Conservation (phyloP, 2,329 filamentous ascomycete species). For the Alternaria conjuncta region DNA sequence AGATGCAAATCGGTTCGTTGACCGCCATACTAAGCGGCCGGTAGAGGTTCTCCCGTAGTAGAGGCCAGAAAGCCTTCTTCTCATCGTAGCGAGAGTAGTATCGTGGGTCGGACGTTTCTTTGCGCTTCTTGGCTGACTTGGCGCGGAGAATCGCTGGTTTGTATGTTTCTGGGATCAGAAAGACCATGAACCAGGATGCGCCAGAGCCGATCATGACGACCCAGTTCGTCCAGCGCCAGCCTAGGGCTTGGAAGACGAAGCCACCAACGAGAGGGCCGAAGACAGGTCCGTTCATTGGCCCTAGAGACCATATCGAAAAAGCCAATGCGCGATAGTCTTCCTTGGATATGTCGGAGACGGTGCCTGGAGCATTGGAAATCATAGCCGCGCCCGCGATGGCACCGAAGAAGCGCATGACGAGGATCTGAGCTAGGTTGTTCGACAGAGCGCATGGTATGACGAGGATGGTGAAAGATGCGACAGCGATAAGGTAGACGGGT, state of each 20-base stretch:
- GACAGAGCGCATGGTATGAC: slow-evolving; percentile 76
- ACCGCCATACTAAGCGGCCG: slow-evolving; percentile 78
- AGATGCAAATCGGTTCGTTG: slow-evolving; percentile 86
- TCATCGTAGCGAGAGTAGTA: slow-evolving; percentile 85
- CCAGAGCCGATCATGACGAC: slow-evolving; percentile 68
- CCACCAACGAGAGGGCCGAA: slow-evolving; percentile 75
- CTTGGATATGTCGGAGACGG: slow-evolving; percentile 80
- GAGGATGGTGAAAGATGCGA: slow-evolving; percentile 69
- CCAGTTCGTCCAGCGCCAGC: slow-evolving; percentile 91
- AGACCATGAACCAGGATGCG: slow-evolving; percentile 64
- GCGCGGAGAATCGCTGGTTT: slow-evolving; percentile 71
- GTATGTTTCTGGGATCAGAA: slow-evolving; percentile 79
- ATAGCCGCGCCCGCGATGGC: slow-evolving; percentile 78
- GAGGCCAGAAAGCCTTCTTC: slow-evolving; percentile 65
- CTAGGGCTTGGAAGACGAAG: slow-evolving; percentile 77
- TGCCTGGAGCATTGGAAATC: slow-evolving; percentile 83
- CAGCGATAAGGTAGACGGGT: slow-evolving; percentile 70
- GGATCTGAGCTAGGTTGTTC: slow-evolving; percentile 69
- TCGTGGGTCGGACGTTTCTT: slow-evolving; percentile 74
- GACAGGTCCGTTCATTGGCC: slow-evolving; percentile 55
- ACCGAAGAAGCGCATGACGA: slow-evolving; percentile 77
- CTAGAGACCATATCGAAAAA: slow-evolving; percentile 83
- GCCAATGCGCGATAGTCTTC: slow-evolving; percentile 82
- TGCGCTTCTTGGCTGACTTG: slow-evolving; percentile 73
- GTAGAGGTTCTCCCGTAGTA: slow-evolving; percentile 77